Percentiles rank a stretch among this genome's conserved stretches.
Evolutionary conservation across 306 rosid species (phyloP).

Genomic region (Luffa aegyptiaca): DNA sequence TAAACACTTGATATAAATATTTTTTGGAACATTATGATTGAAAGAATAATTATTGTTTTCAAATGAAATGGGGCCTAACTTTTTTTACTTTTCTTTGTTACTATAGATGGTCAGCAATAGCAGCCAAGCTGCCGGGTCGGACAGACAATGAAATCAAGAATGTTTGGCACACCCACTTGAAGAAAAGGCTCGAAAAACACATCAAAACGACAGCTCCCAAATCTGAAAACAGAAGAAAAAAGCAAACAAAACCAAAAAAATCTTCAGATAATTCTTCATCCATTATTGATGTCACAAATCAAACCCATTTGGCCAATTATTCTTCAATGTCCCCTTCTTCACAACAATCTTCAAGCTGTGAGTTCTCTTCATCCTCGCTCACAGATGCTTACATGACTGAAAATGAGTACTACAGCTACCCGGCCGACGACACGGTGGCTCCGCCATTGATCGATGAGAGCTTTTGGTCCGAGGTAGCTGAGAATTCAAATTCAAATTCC

Average conservation of each 20-base stretch:
- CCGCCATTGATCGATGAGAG: constrained; percentile 17
- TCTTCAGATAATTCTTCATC: constrained; percentile 19
- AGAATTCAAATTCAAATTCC: background rate
- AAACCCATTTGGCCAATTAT: background rate
- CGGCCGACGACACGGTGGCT: constrained; percentile 33
- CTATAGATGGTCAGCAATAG: constrained; percentile 93
- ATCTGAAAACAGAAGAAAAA: constrained; percentile 26
- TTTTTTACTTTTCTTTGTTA: background rate
- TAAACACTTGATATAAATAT: too few species aligned
- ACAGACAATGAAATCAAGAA: constrained; percentile 93
- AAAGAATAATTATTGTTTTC: background rate
- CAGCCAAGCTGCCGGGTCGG: constrained; percentile 83
- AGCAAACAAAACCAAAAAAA: constrained; percentile 27
- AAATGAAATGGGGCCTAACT: background rate
- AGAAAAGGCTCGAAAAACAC: constrained; percentile 41
- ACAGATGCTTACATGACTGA: background rate
- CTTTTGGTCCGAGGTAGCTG: constrained; percentile 11
- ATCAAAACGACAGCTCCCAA: background rate
- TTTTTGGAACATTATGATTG: too few species aligned
- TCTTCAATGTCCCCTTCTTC: background rate
- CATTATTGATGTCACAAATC: background rate
- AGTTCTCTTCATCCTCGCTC: background rate
- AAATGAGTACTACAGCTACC: background rate
- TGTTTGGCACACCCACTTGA: constrained; percentile 97
- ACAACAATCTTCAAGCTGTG: constrained; percentile 4